Base-by-base conservation (phyloP, 208 protist species). In the Acanthamoeba sp. region DNA sequence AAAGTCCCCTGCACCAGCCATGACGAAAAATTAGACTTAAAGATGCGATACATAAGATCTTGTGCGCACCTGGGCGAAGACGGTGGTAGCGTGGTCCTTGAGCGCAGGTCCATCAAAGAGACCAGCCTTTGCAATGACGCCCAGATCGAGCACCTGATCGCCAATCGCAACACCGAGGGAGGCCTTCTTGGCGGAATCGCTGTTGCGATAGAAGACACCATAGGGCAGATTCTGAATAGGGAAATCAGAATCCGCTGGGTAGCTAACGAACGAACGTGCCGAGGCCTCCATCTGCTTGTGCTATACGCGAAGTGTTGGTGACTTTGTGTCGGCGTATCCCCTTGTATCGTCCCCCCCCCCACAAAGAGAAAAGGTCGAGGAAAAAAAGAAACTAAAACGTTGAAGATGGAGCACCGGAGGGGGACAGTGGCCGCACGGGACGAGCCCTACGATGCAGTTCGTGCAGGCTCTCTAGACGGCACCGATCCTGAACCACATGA, bases 221-320 rank as follows among this genome's bases (percentile, higher is more conserved):
- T 97, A 98, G 40, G 98, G 98, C 16, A 99, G 55, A 93, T 98
- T 99, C 89, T 98, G 97, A 69, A 98, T 93, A 55, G 98, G 96
- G 93, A 99, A 99, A 14, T 98, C 93, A 64, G 52, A 96, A 22
- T 97, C 95, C 3, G 89, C 93, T 27, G 69, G n/a, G 27, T 97
- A 95, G 32, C 87, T 38, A 62, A 98, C 94, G 94, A 98, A 98
- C 16, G 91, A 94, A 22, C 91, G 69, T 2, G 73, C 34, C 2
- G 69, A 52, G 50, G 34, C 71, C 14, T 84, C 52, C 71, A 87
- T 94, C 48, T 59, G 52, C 12, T 59, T 22, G 52, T 59, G 10
- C 18, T 27, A 59, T 59, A 10, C 7, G 18, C 52, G 52, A 16
- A 59, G 52, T 27, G 0, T 6, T 59, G 18, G 52, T 59, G 52